Base-by-base conservation (phyloP, 192 early-diverging fungal genomes). In the Glomus cerebriforme region DNA sequence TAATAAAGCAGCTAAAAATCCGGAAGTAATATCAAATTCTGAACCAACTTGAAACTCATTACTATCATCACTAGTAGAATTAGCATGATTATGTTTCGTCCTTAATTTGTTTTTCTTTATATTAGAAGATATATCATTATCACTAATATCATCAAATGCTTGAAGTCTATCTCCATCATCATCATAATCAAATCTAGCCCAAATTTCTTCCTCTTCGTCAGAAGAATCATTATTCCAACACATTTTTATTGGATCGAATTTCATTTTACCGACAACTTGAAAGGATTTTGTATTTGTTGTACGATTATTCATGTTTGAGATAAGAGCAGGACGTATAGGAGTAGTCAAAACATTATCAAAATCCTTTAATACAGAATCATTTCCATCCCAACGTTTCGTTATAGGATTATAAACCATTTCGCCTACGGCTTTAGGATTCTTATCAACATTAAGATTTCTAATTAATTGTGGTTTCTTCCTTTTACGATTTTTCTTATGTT, bases 341-440 rank as follows among this genome's bases (percentile, higher is more conserved):
- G 54, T 4, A n/a, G 58, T 3, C 29, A 15, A 6, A 65, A 22
- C 10, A 32, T 65, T 34, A 37, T 74, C 59, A 47, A 76, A 76
- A 2, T 76, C 74, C 47, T 76, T 76, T 26, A 76, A 24, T 15
- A 63, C 24, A n/a, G 60, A 76, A 39, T 76, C 74, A 31, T 76
- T 76, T 26, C 74, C 74, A 45, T 76, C 74, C 74, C 74, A 76
- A 47, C 60, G 27, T 64, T 65, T 60, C 15, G 63, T 43, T 27
- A 58, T 24, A 7, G 74, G 74, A 64, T 76, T 76, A 64, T 76
- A 76, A 39, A 64, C 39, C 74, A 76, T 76, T 64, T 76, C 74
- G n/a, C 74, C 74, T 17, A 76, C 37, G 1, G 47, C 59, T 60
- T 75, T 75, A 3, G 34, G 8, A 22, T 31, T 17, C 32, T 37